Evolutionary conservation across 176 grass and related monocot species (phyloP).

Genomic region (Carex pumila): DNA sequence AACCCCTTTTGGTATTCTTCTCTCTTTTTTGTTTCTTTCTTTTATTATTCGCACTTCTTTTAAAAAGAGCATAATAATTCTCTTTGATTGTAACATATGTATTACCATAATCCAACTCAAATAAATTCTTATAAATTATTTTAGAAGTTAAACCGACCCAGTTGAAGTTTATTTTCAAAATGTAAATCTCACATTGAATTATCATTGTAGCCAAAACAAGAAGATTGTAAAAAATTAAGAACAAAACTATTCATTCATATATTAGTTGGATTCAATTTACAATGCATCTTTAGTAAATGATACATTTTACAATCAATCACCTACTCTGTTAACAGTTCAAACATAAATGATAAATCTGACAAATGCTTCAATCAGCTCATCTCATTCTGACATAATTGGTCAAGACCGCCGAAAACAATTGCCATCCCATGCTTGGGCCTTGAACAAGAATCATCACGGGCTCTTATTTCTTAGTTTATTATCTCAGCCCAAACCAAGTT

Average conservation of each 20-base stretch:
- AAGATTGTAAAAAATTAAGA: not conserved
- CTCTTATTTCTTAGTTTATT: conserved; percentile 15
- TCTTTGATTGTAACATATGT: too few species aligned
- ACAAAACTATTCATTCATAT: conserved; percentile 1
- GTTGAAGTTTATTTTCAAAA: not conserved
- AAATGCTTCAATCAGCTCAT: conserved; percentile 21
- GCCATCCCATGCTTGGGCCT: conserved; percentile 13
- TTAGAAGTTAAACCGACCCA: not conserved
- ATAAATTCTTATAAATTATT: not conserved
- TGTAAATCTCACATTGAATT: not conserved
- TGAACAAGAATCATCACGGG: conserved; percentile 9
- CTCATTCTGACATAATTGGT: not conserved
- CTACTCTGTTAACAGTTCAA: not conserved
- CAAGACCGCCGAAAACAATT: conserved; percentile 1
- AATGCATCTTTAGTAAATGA: not conserved
- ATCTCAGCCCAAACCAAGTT: conserved; percentile 13
- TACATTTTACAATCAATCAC: conserved; percentile 5
- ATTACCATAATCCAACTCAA: too few species aligned
- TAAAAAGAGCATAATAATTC: too few species aligned
- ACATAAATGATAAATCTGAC: not conserved
- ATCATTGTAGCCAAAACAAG: not conserved
- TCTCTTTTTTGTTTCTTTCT: too few species aligned
- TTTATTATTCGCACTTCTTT: too few species aligned
- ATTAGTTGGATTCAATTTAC: conserved; percentile 12
- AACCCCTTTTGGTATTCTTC: too few species aligned